phyloP scores from a whole-genome alignment of 2,329 filamentous ascomycete genomes.

The Beauveria varroae region DNA sequence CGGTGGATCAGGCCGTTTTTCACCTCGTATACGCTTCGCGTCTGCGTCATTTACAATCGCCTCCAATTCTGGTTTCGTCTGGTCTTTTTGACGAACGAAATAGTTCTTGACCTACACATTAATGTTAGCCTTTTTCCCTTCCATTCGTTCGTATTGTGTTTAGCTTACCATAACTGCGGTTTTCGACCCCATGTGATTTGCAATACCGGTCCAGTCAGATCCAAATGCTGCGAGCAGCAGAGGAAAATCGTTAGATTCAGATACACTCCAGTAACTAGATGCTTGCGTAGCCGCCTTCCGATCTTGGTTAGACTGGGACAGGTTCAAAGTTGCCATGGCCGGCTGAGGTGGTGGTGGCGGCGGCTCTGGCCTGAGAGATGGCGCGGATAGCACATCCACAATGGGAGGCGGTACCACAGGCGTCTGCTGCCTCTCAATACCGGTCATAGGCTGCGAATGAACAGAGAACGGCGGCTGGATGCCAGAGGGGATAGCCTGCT shows the following conservation, averaged over 20 bases:
- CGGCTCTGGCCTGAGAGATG: constrained; percentile 48
- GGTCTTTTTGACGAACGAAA: constrained; percentile 55
- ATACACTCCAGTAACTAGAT: constrained; percentile 83
- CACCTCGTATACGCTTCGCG: constrained; percentile 44
- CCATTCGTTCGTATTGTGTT: neutral
- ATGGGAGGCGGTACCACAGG: constrained; percentile 27
- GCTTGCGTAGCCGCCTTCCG: constrained; percentile 50
- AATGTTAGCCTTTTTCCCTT: neutral
- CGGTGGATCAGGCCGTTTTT: constrained; percentile 53
- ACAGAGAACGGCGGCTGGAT: constrained; percentile 36
- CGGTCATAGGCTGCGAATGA: constrained; percentile 24
- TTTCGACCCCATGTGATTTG: constrained; percentile 73
- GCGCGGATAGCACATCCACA: constrained; percentile 48
- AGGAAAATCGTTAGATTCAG: constrained; percentile 71
- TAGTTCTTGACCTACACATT: constrained; percentile 46
- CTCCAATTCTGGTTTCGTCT: constrained; percentile 52
- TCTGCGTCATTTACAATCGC: constrained; percentile 54
- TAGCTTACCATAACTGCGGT: constrained; percentile 68
- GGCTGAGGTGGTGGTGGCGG: constrained; percentile 37
- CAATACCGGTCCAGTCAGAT: constrained; percentile 70
- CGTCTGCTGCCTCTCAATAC: constrained; percentile 6
- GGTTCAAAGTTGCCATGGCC: constrained; percentile 43
- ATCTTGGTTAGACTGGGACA: constrained; percentile 38
- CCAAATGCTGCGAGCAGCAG: constrained; percentile 66
- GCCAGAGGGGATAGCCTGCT: constrained; percentile 30